phyloP scores from a whole-genome alignment of 495 filamentous ascomycete species.

The Aspergillus baeticus region DNA sequence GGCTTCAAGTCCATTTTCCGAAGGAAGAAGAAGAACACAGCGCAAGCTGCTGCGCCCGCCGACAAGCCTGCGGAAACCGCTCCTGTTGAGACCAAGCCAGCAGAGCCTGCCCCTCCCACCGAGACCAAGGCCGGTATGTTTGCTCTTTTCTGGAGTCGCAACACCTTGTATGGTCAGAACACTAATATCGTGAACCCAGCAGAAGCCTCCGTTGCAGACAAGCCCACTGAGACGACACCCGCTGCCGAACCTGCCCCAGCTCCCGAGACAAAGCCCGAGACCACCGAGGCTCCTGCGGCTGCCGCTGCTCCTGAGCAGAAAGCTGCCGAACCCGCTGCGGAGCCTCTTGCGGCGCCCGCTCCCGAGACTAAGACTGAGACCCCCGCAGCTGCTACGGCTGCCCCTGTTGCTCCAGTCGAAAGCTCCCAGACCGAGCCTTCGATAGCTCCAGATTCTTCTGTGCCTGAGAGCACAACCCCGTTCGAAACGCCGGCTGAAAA shows the following conservation, averaged over 20 bases:
- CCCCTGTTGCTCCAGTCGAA: slow-evolving; percentile 14
- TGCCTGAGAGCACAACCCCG: background rate
- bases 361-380: slow-evolving; percentile 12
- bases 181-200: background rate
- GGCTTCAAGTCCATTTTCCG: slow-evolving; percentile 28
- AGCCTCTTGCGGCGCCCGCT: slow-evolving; percentile 9
- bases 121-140: slow-evolving; percentile 18
- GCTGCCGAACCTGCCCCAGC: slow-evolving; percentile 11
- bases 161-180: background rate
- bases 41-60: background rate
- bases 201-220: slow-evolving; percentile 15
- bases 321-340: slow-evolving; percentile 6
- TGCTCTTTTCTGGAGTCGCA: background rate
- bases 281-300: slow-evolving; percentile 1
- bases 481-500: slow-evolving; percentile 13
- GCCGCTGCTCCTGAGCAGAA: background rate
- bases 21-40: slow-evolving; percentile 25
- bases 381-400: slow-evolving; percentile 6
- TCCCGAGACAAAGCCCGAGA: slow-evolving; percentile 9
- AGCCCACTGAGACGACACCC: slow-evolving; percentile 8
- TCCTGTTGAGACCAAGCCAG: background rate
- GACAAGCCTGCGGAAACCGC: slow-evolving; percentile 11
- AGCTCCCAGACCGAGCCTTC: slow-evolving; percentile 6
- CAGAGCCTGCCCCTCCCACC: slow-evolving; percentile 16
- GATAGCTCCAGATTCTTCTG: slow-evolving; percentile 5